phyloP scores from a whole-genome alignment of 768 basidiomycete genomes.

The Serendipita vermifera region DNA sequence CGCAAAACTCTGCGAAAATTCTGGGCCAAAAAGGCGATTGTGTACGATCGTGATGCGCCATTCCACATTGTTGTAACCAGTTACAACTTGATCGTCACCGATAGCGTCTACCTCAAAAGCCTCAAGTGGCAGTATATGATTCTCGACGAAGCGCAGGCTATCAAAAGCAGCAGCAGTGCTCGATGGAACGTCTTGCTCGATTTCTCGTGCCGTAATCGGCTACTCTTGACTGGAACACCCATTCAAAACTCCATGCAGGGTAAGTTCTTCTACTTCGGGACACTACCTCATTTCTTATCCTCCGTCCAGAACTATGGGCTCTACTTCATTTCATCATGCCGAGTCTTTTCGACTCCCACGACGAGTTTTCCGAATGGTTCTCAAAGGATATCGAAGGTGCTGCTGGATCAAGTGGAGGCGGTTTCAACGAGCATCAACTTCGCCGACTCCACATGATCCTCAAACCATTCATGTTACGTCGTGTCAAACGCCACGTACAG shows the following conservation, averaged over 20 bases:
- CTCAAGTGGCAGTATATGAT: conserved; percentile 99
- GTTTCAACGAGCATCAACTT: conserved; percentile 88
- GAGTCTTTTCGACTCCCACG: conserved; percentile 94
- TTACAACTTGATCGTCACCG: conserved; percentile 68
- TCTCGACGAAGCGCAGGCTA: conserved; percentile 98
- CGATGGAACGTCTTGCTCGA: conserved; percentile 96
- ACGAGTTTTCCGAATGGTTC: conserved; percentile 99
- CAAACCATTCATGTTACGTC: conserved; percentile 96
- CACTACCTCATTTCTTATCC: neutral
- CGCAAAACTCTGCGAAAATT: conserved; percentile 88
- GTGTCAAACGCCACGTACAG: conserved; percentile 97
- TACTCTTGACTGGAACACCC: conserved; percentile 92
- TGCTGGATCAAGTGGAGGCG: conserved; percentile 70
- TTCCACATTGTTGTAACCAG: conserved; percentile 96
- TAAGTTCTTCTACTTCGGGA: conserved; percentile 23
- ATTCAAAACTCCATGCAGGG: conserved; percentile 99
- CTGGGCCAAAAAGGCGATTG: conserved; percentile 96
- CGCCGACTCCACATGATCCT: conserved; percentile 95
- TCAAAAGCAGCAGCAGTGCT: conserved; percentile 92
- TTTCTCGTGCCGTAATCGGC: conserved; percentile 88
- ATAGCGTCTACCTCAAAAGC: conserved; percentile 63
- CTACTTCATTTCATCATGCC: conserved; percentile 99
- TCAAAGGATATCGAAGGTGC: conserved; percentile 98
- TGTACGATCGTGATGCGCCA: conserved; percentile 86
- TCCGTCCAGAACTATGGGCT: conserved; percentile 81